These are phyloP conservation scores for Albugo laibachii DNA, from an alignment of 352 stramenopile species.

Conservation along the genomic window DNA sequence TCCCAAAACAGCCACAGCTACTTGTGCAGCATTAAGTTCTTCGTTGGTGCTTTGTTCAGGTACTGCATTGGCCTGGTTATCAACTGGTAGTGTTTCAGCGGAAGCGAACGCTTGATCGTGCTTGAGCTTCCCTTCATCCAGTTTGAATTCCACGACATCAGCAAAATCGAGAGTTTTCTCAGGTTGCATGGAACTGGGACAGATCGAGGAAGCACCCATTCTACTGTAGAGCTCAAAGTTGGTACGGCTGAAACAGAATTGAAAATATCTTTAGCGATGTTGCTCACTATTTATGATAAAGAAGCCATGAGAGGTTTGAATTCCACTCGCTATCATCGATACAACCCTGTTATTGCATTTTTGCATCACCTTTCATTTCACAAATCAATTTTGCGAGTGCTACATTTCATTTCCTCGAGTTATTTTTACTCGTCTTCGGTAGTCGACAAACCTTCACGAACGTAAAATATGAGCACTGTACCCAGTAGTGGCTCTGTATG, in stretches of 20 bases:
- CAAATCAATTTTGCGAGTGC: too few relatives aligned
- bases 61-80: not conserved
- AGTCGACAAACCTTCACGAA: too few relatives aligned
- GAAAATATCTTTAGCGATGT: slow-evolving; percentile 90
- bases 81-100: not conserved
- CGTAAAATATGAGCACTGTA: too few relatives aligned
- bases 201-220: not conserved
- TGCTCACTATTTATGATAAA: slow-evolving; percentile 89
- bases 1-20: not conserved
- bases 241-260: slow-evolving; percentile 84
- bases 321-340: slow-evolving; percentile 87
- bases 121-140: not conserved
- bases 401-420: too few relatives aligned
- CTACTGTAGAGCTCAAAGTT: slow-evolving; percentile 22
- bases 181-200: slow-evolving; percentile 21
- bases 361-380: too few relatives aligned
- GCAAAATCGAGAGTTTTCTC: not conserved
- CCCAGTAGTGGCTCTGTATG: too few relatives aligned
- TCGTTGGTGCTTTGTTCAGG: not conserved
- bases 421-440: too few relatives aligned
- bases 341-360: too few relatives aligned
- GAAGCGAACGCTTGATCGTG: not conserved
- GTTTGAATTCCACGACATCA: not conserved
- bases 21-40: not conserved
- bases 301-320: slow-evolving; percentile 89